phyloP scores from a whole-genome alignment of 805 yeast genomes.

The Helenozyma rhizophorensis region DNA sequence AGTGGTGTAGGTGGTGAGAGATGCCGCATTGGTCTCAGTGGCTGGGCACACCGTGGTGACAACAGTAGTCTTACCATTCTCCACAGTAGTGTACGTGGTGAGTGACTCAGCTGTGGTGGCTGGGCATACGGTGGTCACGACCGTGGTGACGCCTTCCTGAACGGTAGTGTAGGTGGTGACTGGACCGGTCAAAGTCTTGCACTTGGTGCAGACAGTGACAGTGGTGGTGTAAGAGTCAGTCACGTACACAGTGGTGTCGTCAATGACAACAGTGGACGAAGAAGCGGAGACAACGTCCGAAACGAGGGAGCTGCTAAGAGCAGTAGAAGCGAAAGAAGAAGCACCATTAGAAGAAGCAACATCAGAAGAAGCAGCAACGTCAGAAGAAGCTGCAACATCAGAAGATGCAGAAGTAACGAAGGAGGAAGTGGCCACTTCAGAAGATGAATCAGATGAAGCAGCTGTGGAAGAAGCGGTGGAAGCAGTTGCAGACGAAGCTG shows the following conservation, averaged over 20 bases:
- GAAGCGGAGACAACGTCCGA: conserved; percentile 1
- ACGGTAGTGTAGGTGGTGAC: conserved; percentile 11
- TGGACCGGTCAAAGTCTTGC: conserved; percentile 8
- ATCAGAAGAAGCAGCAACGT: background rate
- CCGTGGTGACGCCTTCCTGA: conserved; percentile 3
- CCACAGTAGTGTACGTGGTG: conserved; percentile 9
- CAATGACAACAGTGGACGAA: conserved; percentile 2
- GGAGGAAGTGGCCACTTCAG: background rate
- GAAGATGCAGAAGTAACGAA: background rate
- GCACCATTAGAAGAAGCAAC: background rate
- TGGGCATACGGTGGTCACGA: conserved; percentile 8
- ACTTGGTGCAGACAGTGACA: conserved; percentile 10
- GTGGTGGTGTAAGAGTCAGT: conserved; percentile 7
- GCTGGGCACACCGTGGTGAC: conserved; percentile 3
- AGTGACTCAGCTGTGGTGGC: conserved; percentile 1
- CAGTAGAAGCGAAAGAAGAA: background rate
- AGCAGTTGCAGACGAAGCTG: background rate
- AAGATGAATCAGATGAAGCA: background rate
- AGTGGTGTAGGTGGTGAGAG: conserved; percentile 1
- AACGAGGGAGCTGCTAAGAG: background rate
- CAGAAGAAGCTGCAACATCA: background rate
- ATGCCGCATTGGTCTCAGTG: conserved; percentile 1
- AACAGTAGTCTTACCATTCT: conserved; percentile 4
- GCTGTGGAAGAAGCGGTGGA: background rate
- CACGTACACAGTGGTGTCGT: conserved; percentile 5